Conservation (phyloP, 2,329 filamentous ascomycete genomes). For the Fusarium fracticaudum region DNA sequence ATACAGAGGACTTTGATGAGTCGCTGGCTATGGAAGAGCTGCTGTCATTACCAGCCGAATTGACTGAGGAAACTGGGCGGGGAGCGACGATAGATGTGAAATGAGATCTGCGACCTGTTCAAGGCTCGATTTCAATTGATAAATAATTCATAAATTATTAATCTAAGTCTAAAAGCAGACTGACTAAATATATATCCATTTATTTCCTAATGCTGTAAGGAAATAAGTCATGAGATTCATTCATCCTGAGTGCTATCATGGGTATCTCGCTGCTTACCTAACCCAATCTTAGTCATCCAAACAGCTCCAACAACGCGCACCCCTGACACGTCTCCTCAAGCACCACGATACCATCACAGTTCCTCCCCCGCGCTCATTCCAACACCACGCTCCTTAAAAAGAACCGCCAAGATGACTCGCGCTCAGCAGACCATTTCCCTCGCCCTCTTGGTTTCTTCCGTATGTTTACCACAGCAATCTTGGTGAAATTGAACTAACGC, state of each 20-base stretch:
- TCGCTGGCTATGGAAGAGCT: not conserved
- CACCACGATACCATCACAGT: slow-evolving; percentile 24
- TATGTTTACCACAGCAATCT: slow-evolving; percentile 55
- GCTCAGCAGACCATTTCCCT: slow-evolving; percentile 92
- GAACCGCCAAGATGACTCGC: slow-evolving; percentile 78
- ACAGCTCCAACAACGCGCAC: slow-evolving; percentile 19
- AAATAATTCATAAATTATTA: not conserved
- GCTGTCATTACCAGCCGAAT: not conserved
- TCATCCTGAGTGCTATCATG: not conserved
- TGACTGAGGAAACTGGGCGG: not conserved
- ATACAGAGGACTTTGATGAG: not conserved
- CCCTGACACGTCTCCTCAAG: slow-evolving; percentile 46
- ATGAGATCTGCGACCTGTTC: not conserved
- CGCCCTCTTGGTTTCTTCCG: slow-evolving; percentile 86
- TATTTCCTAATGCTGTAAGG: not conserved
- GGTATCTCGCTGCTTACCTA: slow-evolving; percentile 1
- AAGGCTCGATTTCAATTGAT: fast-evolving
- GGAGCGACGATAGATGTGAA: not conserved
- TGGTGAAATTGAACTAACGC: slow-evolving; percentile 14
- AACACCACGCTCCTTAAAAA: slow-evolving; percentile 10
- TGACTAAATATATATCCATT: not conserved
- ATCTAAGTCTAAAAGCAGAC: not conserved
- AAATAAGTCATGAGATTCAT: not conserved
- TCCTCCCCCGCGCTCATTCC: not conserved
- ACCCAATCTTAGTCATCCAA: slow-evolving; percentile 31